Percentiles rank a stretch among this genome's conserved stretches.
phyloP scores from a whole-genome alignment of 1,284 basidiomycete genomes.

The Cryptococcus sp. region DNA sequence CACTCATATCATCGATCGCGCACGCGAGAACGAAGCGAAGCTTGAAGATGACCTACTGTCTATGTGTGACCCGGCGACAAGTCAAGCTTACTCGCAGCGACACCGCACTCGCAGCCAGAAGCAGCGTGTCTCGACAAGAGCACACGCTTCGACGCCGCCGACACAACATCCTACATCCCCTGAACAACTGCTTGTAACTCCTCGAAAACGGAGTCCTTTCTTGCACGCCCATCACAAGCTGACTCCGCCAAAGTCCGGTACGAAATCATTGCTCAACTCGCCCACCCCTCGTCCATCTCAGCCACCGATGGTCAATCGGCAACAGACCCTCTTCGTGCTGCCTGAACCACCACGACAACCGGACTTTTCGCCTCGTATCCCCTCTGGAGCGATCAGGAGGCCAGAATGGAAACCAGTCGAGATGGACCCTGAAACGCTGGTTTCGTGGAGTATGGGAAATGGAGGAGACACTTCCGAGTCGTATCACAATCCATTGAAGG shows the following conservation, averaged over 20 bases:
- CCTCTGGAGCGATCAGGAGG: constrained; percentile 1
- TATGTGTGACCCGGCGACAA: background rate
- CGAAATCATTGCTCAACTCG: too few relatives aligned
- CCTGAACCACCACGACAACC: constrained; percentile 25
- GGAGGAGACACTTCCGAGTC: background rate
- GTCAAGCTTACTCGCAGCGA: background rate
- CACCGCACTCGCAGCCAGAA: too few relatives aligned
- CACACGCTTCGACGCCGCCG: background rate
- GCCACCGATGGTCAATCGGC: constrained; percentile 8
- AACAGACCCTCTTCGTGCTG: constrained; percentile 13
- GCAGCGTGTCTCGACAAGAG: too few relatives aligned
- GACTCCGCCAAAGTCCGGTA: constrained; percentile 8
- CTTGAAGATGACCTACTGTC: background rate
- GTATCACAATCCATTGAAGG: background rate
- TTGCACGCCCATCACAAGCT: constrained; percentile 10
- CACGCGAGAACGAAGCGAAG: background rate
- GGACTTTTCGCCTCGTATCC: constrained; percentile 12
- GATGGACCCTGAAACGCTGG: constrained; percentile 44
- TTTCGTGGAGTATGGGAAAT: constrained; percentile 39
- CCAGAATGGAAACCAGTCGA: constrained; percentile 32
- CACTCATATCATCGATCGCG: background rate
- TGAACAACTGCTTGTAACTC: constrained; percentile 3
- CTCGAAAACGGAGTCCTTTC: constrained; percentile 3
- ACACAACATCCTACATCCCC: constrained; percentile 6
- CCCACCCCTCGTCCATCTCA: too few relatives aligned